Conservation (phyloP, 139 green algal genomes). For the Ostreobium quekettii region DNA sequence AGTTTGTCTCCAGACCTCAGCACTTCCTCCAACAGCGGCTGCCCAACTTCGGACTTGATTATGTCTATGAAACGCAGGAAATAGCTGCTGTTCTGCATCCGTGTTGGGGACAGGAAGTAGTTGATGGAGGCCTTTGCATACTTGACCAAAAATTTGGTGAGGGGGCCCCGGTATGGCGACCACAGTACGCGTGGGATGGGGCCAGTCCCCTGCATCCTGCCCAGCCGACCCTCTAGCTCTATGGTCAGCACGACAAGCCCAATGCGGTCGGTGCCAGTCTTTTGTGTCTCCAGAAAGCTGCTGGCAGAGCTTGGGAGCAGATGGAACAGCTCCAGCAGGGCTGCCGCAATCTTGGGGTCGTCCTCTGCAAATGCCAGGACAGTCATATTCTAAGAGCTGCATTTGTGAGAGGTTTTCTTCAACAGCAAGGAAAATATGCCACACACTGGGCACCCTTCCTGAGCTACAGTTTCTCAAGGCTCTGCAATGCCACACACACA, state of each 20-base stretch:
- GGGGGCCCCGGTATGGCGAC: slow-evolving; percentile 71
- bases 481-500: too few species aligned
- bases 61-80: slow-evolving; percentile 78
- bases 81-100: slow-evolving; percentile 56
- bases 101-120: slow-evolving; percentile 63
- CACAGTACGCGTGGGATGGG: slow-evolving; percentile 41
- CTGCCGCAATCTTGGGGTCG: slow-evolving; percentile 74
- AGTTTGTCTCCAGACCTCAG: not conserved
- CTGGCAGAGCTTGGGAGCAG: slow-evolving; percentile 70
- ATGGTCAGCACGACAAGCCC: slow-evolving; percentile 90
- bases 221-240: slow-evolving; percentile 76
- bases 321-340: slow-evolving; percentile 92
- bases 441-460: too few species aligned
- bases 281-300: slow-evolving; percentile 80
- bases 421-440: too few species aligned
- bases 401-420: not conserved
- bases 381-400: not conserved
- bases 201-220: slow-evolving; percentile 14
- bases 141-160: slow-evolving; percentile 75
- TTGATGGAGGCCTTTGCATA: slow-evolving; percentile 19
- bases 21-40: slow-evolving; percentile 61
- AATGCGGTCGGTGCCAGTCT: slow-evolving; percentile 26
- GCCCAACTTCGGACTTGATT: slow-evolving; percentile 47
- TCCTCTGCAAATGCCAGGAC: slow-evolving; percentile 55
- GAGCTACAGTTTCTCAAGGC: too few species aligned